Evolutionary conservation across 2,329 filamentous ascomycete genomes (phyloP).

Genomic region (Pseudogymnoascus sp.): DNA sequence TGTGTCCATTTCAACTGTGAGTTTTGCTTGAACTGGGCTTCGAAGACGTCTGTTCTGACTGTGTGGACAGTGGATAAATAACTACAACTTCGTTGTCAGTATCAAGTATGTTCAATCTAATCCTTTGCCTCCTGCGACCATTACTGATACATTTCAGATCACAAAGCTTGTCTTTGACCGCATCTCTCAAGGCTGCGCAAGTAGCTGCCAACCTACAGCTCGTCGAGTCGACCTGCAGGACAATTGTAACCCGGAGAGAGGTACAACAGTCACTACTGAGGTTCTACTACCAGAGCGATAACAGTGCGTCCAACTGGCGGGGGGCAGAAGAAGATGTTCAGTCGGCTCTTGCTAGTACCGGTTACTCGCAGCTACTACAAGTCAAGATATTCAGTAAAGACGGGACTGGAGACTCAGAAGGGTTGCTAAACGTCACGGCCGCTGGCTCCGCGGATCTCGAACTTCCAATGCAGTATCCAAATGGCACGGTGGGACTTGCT

Average conservation of each 20-base stretch:
- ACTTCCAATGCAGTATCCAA: constrained; percentile 51
- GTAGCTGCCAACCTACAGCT: constrained; percentile 70
- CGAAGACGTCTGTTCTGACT: background rate
- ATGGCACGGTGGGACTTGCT: constrained; percentile 37
- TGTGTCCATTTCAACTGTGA: constrained; percentile 62
- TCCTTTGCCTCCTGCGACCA: background rate
- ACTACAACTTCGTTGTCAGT: constrained; percentile 49
- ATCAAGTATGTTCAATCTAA: constrained; percentile 35
- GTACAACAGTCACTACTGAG: constrained; percentile 44
- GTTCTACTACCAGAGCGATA: constrained; percentile 48
- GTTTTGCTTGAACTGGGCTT: constrained; percentile 37
- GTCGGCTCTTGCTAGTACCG: constrained; percentile 55
- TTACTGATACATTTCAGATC: constrained; percentile 31
- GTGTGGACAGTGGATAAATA: constrained; percentile 44
- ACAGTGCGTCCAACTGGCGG: constrained; percentile 49
- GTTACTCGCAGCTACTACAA: constrained; percentile 52
- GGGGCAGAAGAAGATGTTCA: constrained; percentile 54
- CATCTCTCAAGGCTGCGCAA: constrained; percentile 77
- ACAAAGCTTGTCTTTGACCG: constrained; percentile 63
- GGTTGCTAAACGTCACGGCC: constrained; percentile 57
- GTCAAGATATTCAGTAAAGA: constrained; percentile 65
- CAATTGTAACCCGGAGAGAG: constrained; percentile 59
- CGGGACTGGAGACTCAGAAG: constrained; percentile 43
- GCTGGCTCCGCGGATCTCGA: constrained; percentile 40
- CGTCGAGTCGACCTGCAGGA: constrained; percentile 64